Evolutionary conservation across 75 land plant species (phyloP).

Genomic region (Larix kaempferi): DNA sequence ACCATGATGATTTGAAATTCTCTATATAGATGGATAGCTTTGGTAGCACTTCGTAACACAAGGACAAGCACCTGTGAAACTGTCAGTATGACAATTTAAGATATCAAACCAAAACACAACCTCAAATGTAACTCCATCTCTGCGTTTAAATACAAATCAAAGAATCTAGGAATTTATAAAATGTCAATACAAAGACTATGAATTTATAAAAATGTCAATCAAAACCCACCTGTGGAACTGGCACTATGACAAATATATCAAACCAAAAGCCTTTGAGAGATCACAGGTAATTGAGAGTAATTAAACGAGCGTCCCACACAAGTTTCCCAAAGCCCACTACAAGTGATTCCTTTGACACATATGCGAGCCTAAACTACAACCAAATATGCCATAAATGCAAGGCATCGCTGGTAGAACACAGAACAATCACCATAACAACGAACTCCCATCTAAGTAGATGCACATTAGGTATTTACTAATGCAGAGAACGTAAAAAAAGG

Average conservation of each 20-base stretch:
- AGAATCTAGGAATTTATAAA: no score
- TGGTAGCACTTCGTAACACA: no score
- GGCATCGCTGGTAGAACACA: conserved; percentile 68
- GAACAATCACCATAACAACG: conserved; percentile 53
- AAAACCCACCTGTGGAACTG: conserved; percentile 75
- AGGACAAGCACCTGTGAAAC: no score
- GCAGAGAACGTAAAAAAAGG: conserved; percentile 68
- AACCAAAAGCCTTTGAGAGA: conserved; percentile 72
- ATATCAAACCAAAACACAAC: no score
- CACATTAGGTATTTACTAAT: conserved; percentile 54
- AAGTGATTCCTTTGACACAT: conserved; percentile 75
- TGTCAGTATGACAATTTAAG: no score
- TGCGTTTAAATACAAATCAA: no score
- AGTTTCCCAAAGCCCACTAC: conserved; percentile 93
- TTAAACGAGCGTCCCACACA: conserved; percentile 72
- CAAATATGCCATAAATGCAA: conserved; percentile 71
- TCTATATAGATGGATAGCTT: no score
- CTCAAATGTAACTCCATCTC: no score
- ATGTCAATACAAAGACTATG: no score
- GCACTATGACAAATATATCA: conserved; percentile 82
- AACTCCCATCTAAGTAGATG: conserved; percentile 61
- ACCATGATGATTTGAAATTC: no score
- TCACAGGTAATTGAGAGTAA: conserved; percentile 69
- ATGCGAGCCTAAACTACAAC: conserved; percentile 84
- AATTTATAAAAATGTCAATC: no score